Evolutionary conservation across 2,329 filamentous ascomycete species (phyloP), one percentile per base, ranked within the genome.

Genomic region (Calycina marina): DNA sequence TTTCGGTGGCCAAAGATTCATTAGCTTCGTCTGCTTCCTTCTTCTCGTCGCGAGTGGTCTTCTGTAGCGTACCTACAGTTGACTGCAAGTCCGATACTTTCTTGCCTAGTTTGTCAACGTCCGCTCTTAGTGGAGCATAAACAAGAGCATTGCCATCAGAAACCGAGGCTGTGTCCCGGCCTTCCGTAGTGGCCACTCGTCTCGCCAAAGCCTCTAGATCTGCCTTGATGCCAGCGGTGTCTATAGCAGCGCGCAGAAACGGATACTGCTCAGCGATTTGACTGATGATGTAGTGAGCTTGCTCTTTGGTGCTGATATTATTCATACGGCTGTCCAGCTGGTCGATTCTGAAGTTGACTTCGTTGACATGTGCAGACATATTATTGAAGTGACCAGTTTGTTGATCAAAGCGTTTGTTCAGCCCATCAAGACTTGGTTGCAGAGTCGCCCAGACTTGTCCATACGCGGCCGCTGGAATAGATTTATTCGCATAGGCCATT

Each of bases 231-330:
- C 20, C 20, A 22, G 20, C 20, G 20, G 20, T 22, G 20, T 22
- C 20, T 22, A 22, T 22, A 17, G 30, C 30, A 15, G 14, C 17
- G 10, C 30, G 18, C 4, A 32, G 14, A 12, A 17, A 15, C 6
- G 30, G 30, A 15, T 32, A 32, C n/a, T 6, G n/a, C 3, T 16
- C n/a, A 2, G 18, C 30, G 14, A 32, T 16, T 12, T 32, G 30
- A 18, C 13, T 24, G 18, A 32, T 9, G 14, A 32, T 32, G 14
- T 24, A 32, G 6, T 22, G 6, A 10, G 30, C 30, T 22, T 22
- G 18, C 6, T 32, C 22, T 15, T 25, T 32, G 2, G 30, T 32
- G 20, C 25, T 25, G 18, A 32, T 32, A 25, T 15, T 15, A 16
- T 25, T 15, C 6, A 32, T 6, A 6, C 30, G 30, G 11, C 9